Conservation (phyloP, 176 grass and related monocot genomes). For the Raddia distichophylla region DNA sequence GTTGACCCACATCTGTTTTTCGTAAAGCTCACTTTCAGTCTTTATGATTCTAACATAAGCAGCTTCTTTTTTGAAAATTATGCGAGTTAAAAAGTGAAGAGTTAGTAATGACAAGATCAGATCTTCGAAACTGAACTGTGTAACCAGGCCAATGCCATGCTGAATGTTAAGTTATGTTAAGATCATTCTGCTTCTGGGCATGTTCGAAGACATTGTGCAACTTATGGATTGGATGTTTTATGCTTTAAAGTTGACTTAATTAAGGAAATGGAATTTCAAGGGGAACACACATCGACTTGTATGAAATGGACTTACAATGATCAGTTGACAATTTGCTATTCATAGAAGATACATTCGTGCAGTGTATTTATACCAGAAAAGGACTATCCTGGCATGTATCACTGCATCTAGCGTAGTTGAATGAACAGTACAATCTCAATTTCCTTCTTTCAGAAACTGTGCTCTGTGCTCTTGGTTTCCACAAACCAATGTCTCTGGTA, state of each 20-base stretch:
- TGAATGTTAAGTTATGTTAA: conserved; percentile 1
- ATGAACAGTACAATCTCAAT: not conserved
- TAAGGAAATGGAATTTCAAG: not conserved
- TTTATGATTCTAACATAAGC: conserved; percentile 16
- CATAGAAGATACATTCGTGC: not conserved
- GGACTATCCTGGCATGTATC: not conserved
- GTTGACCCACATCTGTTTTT: not conserved
- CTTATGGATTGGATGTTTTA: not conserved
- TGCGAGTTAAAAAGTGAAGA: not conserved
- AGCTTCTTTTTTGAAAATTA: not conserved
- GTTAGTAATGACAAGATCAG: not conserved
- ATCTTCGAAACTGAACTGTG: not conserved
- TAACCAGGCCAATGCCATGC: not conserved
- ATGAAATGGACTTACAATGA: conserved; percentile 6
- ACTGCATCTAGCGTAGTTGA: not conserved
- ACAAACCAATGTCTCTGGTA: not conserved
- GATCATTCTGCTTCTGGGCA: not conserved
- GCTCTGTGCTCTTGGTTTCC: conserved; percentile 1
- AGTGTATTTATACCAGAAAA: not conserved
- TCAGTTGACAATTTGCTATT: not conserved
- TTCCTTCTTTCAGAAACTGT: not conserved
- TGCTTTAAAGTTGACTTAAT: not conserved
- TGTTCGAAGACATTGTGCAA: not conserved
- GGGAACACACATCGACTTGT: not conserved
- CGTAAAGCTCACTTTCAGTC: not conserved